Percentiles rank a stretch among this genome's conserved stretches.
phyloP scores from a whole-genome alignment of 108 stramenopile genomes.

The Skeletonema tropicum region DNA sequence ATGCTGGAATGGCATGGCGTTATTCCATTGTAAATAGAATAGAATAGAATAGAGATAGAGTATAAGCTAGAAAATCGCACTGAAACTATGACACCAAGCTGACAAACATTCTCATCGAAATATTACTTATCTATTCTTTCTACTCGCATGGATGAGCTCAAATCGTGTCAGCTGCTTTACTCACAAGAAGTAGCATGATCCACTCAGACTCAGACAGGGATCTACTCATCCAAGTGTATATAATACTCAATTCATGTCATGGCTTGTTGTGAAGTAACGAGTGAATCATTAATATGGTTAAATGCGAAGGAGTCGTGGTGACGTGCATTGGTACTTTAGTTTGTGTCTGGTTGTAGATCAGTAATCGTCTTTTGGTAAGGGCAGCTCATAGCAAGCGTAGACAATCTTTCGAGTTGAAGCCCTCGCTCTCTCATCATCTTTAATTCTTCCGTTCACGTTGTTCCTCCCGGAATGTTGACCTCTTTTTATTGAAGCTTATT shows the following conservation, averaged over 20 bases:
- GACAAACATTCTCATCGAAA: no score
- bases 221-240: no score
- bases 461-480: slow-evolving; percentile 14
- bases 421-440: slow-evolving; percentile 25
- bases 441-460: slow-evolving; percentile 1
- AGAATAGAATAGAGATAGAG: neutral
- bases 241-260: no score
- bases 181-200: no score
- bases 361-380: slow-evolving; percentile 45
- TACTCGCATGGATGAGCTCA: no score
- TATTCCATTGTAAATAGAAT: neutral
- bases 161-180: no score
- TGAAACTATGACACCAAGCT: neutral
- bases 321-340: slow-evolving; percentile 44
- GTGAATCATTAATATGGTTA: slow-evolving; percentile 30
- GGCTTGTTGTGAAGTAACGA: no score
- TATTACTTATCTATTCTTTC: no score
- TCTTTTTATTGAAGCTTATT: slow-evolving; percentile 1
- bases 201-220: no score
- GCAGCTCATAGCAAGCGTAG: slow-evolving; percentile 30
- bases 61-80: neutral
- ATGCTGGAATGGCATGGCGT: neutral
- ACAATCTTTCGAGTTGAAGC: slow-evolving; percentile 32
- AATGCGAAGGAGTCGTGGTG: slow-evolving; percentile 48
- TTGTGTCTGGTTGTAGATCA: slow-evolving; percentile 30